Base-by-base conservation (phyloP, 2,329 filamentous ascomycete genomes). In the Fusarium tupiense region DNA sequence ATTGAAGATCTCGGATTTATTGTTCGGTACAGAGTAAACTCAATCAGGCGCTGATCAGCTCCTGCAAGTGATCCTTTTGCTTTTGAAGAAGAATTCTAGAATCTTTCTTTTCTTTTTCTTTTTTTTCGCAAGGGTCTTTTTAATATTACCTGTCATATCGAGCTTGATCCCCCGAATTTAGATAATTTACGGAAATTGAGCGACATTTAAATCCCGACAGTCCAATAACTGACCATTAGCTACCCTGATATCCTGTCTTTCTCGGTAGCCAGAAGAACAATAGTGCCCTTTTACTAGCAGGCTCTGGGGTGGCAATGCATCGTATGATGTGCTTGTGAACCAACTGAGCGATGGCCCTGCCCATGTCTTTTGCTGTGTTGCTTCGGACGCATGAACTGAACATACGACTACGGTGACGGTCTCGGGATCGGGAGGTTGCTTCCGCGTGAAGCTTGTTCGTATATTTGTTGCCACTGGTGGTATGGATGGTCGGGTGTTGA, bases 81-180 rank as follows among this genome's bases (percentile, higher is more conserved):
- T 29, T 29, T 26, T 37, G n/a, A 49, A 24, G 41, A 59, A 59
- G 11, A 37, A 38, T 59, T 59, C 41, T 52, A 59, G 56, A 31
- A 43, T 17, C 31, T 29, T 35, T 8, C 7, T 35, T 35, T 2
- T 35, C 16, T 2, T 60, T 60, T 22, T 24, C 2, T 4, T 33
- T 33, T 22, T n/a, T 41, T 20, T 12, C 0, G 4, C 31, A 26
- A 29, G 57, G 33, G 6, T 31, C 22, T 29, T 29, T 29, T 22
- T 26, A 33, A 53, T 60, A 31, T 60, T 53, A 60, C 57, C 33
- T 60, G 57, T 60, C 57, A 60, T 53, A 60, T 60, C 11, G 44
- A 60, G 44, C 44, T 33, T 40, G 35, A 60, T 29, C 31, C 44
- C 9, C 57, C 44, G 44, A 59, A 52, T 12, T 49, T 13, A n/a